phyloP scores from a whole-genome alignment of 2,329 filamentous ascomycete genomes.

The Exophiala lecanii-corni region DNA sequence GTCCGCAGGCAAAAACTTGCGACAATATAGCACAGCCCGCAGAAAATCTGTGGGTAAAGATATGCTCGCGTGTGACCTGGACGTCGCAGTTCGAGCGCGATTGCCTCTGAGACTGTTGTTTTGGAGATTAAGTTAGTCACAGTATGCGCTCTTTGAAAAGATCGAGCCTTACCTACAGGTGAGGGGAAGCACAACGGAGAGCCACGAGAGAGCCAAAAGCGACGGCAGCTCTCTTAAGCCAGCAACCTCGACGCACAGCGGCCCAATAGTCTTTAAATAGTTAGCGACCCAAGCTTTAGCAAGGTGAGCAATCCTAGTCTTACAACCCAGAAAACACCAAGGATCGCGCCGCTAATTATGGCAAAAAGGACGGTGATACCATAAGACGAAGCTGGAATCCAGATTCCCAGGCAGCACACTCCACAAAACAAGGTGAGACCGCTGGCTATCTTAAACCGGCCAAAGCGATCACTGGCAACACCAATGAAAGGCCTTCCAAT shows the following conservation, averaged over 20 bases:
- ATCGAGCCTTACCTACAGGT: constrained; percentile 36
- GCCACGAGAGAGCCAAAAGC: constrained; percentile 26
- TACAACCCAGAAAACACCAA: constrained; percentile 46
- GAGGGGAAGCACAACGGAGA: constrained; percentile 35
- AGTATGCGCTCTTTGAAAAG: not conserved
- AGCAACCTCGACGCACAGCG: constrained; percentile 28
- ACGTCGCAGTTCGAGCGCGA: constrained; percentile 47
- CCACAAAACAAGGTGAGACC: constrained; percentile 36
- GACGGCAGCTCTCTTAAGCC: constrained; percentile 25
- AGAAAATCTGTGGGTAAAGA: constrained; percentile 49
- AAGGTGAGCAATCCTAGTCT: not conserved
- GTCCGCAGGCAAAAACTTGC: constrained; percentile 18
- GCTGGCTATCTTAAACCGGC: constrained; percentile 40
- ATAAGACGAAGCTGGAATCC: constrained; percentile 41
- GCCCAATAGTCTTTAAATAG: constrained; percentile 24
- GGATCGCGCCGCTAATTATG: constrained; percentile 39
- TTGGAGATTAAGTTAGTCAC: not conserved
- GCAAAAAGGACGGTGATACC: constrained; percentile 42
- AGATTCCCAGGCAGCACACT: constrained; percentile 39
- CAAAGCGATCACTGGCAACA: constrained; percentile 40
- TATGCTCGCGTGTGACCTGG: constrained; percentile 40
- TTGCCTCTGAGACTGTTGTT: constrained; percentile 44
- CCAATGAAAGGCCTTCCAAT: constrained; percentile 45
- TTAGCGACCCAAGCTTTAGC: not conserved
- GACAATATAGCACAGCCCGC: constrained; percentile 33